Evolutionary conservation across 441 rosid species (phyloP), one percentile per base, ranked within the genome.

Genomic region (Gossypium davidsonii): DNA sequence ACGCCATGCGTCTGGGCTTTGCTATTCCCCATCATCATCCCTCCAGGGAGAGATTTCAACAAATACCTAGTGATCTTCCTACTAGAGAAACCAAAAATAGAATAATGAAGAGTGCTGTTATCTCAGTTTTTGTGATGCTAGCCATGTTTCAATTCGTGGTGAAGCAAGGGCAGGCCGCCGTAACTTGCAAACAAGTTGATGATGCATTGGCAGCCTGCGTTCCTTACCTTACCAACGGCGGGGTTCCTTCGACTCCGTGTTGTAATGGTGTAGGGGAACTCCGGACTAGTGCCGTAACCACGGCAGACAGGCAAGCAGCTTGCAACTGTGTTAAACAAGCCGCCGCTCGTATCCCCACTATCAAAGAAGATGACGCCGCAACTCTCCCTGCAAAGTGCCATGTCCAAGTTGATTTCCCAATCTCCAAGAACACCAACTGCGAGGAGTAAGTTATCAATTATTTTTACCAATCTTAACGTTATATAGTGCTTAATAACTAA

Each of bases 351-450:
- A 20, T 70, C 20, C 77, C 78, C 0, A 60, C 71, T 7, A 72
- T 85, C 2, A 79, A 78, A 11, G 74, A 63, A 5, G 80, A 51
- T 52, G 81, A 80, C 0, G 87, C 83, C 44, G 34, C 83, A 0
- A 57, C 81, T 46, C 89, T 83, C 39, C 83, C 85, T 34, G 48
- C 67, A 4, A 76, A 76, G 71, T 85, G 85, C 63, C 73, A 74
- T 0, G 75, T 83, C 26, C 18, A 51, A 0, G 0, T 80, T 21
- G 48, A 75, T 28, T 65, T 78, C 42, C 89, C 87, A 64, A 82
- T 83, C 72, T 77, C 84, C 17, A 63, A 60, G 39, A 57, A 62
- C 73, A 78, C 74, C 26, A 52, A 80, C 42, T 80, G 84, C 51
- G 31, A 68, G 6, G 17, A 55, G 84, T 80, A 48, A 76, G 74